Conservation (phyloP, 352 stramenopile genomes). For the Pythium angustatum region DNA sequence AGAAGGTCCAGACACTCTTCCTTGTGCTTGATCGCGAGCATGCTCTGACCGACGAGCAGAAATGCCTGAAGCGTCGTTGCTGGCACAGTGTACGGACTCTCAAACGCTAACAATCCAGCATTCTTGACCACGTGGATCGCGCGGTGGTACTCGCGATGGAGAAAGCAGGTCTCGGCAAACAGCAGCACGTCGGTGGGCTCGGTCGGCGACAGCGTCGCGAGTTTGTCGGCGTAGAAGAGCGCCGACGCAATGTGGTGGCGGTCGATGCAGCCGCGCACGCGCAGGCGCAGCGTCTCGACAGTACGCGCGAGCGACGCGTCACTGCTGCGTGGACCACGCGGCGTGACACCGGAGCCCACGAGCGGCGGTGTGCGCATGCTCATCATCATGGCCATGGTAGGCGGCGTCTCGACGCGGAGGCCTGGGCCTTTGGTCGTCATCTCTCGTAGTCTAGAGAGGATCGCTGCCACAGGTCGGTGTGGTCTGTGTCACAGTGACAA, state of each 20-base stretch:
- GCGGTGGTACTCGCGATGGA: conserved; percentile 69
- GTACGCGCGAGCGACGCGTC: conserved; percentile 4
- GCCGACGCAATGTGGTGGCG: conserved; percentile 56
- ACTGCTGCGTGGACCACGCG: not conserved
- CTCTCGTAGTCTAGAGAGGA: too few species aligned
- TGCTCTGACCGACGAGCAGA: conserved; percentile 67
- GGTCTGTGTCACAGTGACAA: too few species aligned
- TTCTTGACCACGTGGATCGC: conserved; percentile 75
- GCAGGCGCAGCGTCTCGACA: conserved; percentile 38
- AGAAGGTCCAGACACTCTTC: conserved; percentile 82
- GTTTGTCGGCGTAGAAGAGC: conserved; percentile 83
- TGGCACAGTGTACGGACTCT: conserved; percentile 25
- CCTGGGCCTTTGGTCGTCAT: conserved; percentile 8
- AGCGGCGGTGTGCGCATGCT: conserved; percentile 21
- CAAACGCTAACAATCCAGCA: conserved; percentile 40
- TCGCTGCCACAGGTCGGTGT: too few species aligned
- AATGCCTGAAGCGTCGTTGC: conserved; percentile 46
- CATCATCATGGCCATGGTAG: conserved; percentile 22
- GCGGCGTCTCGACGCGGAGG: conserved; percentile 23
- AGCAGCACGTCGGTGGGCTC: conserved; percentile 63
- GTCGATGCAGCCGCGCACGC: conserved; percentile 49
- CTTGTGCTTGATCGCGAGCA: conserved; percentile 83
- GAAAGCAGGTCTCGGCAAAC: conserved; percentile 75
- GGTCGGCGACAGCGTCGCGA: conserved; percentile 56
- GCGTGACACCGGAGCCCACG: not conserved